phyloP scores from a whole-genome alignment of 2,329 filamentous ascomycete genomes.

The Fragosphaeria purpurea region DNA sequence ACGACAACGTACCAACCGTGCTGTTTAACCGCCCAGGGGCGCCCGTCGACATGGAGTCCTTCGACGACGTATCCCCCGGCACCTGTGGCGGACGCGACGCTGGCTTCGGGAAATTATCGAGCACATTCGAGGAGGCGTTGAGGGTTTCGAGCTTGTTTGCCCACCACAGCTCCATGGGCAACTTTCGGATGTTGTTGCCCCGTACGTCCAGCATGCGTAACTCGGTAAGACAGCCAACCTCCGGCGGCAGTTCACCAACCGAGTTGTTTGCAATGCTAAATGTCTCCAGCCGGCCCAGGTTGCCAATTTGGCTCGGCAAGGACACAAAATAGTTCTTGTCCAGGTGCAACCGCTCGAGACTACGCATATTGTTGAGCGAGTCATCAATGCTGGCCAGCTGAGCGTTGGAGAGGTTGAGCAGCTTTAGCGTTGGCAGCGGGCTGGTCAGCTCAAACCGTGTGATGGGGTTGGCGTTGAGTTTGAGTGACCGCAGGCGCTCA shows the following conservation, averaged over 20 bases:
- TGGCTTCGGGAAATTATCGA: constrained; percentile 84
- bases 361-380: constrained; percentile 77
- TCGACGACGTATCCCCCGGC: constrained; percentile 31
- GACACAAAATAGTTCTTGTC: constrained; percentile 96
- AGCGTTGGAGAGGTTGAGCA: constrained; percentile 80
- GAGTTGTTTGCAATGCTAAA: constrained; percentile 92
- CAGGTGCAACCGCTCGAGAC: constrained; percentile 76
- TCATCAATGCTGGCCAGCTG: constrained; percentile 87
- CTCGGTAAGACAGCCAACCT: constrained; percentile 80
- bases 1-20: constrained; percentile 33
- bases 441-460: constrained; percentile 81
- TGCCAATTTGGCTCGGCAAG: constrained; percentile 75
- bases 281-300: constrained; percentile 72
- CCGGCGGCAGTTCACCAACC: constrained; percentile 69
- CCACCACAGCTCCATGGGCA: constrained; percentile 95
- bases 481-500: constrained; percentile 68
- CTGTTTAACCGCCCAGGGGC: constrained; percentile 31
- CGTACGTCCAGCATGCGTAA: constrained; percentile 78
- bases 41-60: constrained; percentile 23
- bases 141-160: constrained; percentile 81
- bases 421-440: constrained; percentile 70
- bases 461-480: constrained; percentile 89
- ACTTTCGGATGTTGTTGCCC: constrained; percentile 82
- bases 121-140: constrained; percentile 90
- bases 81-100: constrained; percentile 57